A percentile compares a stretch with the other conserved stretches of the same genome.
Evolutionary conservation across 75 land plant species (phyloP).

Genomic region (Chamaecyparis obtusa): DNA sequence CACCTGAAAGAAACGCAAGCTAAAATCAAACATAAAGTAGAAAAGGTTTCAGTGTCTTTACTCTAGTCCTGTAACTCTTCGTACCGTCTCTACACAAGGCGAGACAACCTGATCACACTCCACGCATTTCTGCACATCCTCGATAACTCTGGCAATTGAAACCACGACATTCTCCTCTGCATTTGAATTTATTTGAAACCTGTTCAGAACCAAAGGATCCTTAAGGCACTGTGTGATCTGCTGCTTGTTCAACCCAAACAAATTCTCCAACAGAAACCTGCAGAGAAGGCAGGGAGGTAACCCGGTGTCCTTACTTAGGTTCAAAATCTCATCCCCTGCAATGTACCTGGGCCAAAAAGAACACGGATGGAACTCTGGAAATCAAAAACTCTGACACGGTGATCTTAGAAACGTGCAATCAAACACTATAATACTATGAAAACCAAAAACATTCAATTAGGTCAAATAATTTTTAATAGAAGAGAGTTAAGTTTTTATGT

Average conservation of each 20-base stretch:
- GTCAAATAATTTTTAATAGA: neutral
- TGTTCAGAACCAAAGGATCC: conserved; percentile 24
- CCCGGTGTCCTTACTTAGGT: conserved; percentile 21
- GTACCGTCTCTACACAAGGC: conserved; percentile 34
- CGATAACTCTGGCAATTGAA: conserved; percentile 16
- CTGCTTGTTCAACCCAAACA: conserved; percentile 30
- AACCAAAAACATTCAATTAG: neutral
- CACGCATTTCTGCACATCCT: conserved; percentile 35
- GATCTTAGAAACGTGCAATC: neutral
- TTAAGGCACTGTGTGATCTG: conserved; percentile 32
- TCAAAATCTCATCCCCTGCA: conserved; percentile 32
- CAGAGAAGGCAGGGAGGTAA: conserved; percentile 32
- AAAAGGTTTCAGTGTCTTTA: conserved; percentile 10
- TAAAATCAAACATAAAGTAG: neutral
- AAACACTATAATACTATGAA: neutral
- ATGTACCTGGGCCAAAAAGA: conserved; percentile 12
- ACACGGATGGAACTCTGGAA: neutral
- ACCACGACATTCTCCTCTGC: neutral
- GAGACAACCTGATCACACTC: conserved; percentile 40
- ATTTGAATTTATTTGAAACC: conserved; percentile 8
- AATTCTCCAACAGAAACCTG: conserved; percentile 32
- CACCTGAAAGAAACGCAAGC: neutral
- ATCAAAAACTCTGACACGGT: neutral
- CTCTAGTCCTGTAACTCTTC: conserved; percentile 46
- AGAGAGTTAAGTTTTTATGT: neutral